A percentile compares a stretch with the other conserved stretches of the same genome.
These are phyloP conservation scores for Cladosporium cucumerinum DNA, from an alignment of 2,329 filamentous ascomycete species.

Conservation along the genomic window DNA sequence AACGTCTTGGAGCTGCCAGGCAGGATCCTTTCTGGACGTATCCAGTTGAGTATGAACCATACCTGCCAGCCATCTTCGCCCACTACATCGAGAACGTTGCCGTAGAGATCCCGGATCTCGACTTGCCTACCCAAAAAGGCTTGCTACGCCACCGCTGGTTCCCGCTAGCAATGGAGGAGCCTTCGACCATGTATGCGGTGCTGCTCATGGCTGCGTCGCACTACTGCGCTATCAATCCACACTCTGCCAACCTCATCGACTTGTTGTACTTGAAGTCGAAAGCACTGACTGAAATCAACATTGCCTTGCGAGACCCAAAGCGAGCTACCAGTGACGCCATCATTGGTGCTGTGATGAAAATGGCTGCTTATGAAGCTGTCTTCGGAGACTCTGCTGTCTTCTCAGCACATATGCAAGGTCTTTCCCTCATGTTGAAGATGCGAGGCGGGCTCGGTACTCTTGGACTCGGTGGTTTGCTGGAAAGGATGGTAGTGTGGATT, in stretches of 20 bases:
- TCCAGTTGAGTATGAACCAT: constrained; percentile 21
- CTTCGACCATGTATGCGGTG: constrained; percentile 40
- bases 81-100: constrained; percentile 34
- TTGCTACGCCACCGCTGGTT: constrained; percentile 40
- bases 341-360: constrained; percentile 48
- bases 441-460: constrained; percentile 43
- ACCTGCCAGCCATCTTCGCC: constrained; percentile 21
- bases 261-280: constrained; percentile 42
- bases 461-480: constrained; percentile 44
- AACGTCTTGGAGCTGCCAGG: constrained; percentile 7
- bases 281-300: constrained; percentile 43
- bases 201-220: constrained; percentile 41
- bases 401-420: constrained; percentile 44
- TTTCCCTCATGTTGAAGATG: constrained; percentile 40
- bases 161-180: constrained; percentile 39
- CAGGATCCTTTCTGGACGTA: constrained; percentile 23
- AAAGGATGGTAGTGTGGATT: constrained; percentile 47
- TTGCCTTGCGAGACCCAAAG: constrained; percentile 29
- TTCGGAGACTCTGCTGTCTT: constrained; percentile 43
- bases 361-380: constrained; percentile 51
- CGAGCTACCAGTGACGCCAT: constrained; percentile 38
- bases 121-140: constrained; percentile 33
- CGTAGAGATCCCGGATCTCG: constrained; percentile 42
- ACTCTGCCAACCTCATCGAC: constrained; percentile 24
- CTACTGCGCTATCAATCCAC: constrained; percentile 32